Evolutionary conservation across 139 green algal species (phyloP).

Genomic region (Picocystis salinarum): DNA sequence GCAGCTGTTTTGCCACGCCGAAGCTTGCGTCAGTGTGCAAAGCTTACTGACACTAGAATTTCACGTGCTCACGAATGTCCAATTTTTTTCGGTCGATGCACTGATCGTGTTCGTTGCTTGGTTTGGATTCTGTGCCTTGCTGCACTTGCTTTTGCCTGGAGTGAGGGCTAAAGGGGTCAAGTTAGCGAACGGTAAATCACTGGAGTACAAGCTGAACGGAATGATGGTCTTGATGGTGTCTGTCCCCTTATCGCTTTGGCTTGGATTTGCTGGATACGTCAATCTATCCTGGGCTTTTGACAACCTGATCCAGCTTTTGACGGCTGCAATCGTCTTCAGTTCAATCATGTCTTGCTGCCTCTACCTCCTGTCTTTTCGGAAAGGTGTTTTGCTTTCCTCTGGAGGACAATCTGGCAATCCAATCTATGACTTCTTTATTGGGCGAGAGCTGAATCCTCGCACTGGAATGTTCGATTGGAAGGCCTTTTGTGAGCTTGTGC

Average conservation of each 20-base stretch:
- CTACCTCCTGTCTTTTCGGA: conserved; percentile 34
- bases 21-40: conserved; percentile 11
- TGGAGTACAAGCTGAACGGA: conserved; percentile 70
- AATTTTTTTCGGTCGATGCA: conserved; percentile 15
- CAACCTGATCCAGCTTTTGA: conserved; percentile 58
- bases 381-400: conserved; percentile 18
- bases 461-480: conserved; percentile 13
- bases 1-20: conserved; percentile 23
- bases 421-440: conserved; percentile 84
- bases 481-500: conserved; percentile 15
- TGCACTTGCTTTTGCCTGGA: conserved; percentile 64
- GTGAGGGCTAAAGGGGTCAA: conserved; percentile 27
- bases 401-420: conserved; percentile 27
- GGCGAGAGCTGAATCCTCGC: conserved; percentile 71
- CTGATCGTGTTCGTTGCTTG: conserved; percentile 32
- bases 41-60: no score
- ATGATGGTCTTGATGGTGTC: conserved; percentile 3
- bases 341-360: conserved; percentile 30
- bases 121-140: conserved; percentile 27
- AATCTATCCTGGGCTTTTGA: conserved; percentile 48
- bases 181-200: conserved; percentile 27
- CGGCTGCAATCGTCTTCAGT: conserved; percentile 35
- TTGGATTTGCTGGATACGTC: conserved; percentile 8
- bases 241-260: neutral
- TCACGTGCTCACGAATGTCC: neutral